Base-by-base conservation (phyloP, 345 rosid genomes). In the Bretschneidera sinensis region DNA sequence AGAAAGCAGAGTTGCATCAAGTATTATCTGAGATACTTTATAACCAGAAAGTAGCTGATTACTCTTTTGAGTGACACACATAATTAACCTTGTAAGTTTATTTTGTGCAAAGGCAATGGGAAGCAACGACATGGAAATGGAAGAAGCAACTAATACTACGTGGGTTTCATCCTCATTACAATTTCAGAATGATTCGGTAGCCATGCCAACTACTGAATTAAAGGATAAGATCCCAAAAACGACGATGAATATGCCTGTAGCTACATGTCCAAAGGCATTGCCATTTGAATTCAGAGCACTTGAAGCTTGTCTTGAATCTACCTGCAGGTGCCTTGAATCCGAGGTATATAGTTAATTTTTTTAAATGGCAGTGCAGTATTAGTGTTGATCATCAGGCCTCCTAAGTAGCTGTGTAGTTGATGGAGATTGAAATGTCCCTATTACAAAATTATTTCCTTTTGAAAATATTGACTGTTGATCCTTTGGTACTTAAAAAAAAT, bases 251-350 rank as follows among this genome's bases (percentile, higher is more conserved):
- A 48, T 2, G 54, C 28, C 54, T 1, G 48, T 22, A 11, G 22
- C 23, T 22, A 52, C 15, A 25, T 73, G 75, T 62, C 71, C 73
- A 5, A 87, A 82, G 74, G 74, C 66, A 43, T 62, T 78, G 70
- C 85, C 92, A 0, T 85, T 88, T 59, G 89, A 88, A 76, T 83
- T 88, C 66, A 76, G 77, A 63, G 92, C 92, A 18, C 77, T 85
- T 20, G 96, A 88, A 71, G 85, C 89, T 24, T 85, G 88, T 73
- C 96, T 88, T 55, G 89, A 85, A 72, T 79, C 86, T 65, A 86
- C 92, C 21, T 81, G 88, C 52, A 67, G 75, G 69, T 81, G 87
- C 70, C 84, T 88, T 43, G 96, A 83, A 68, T 64, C 76, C 15
- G 95, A 87, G 91, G 95, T 87, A 65, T 25, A 19, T 47, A 22